Evolutionary conservation across 768 basidiomycete genomes (phyloP), one percentile per base, ranked within the genome.

Genomic region (Boletus subparvulus): DNA sequence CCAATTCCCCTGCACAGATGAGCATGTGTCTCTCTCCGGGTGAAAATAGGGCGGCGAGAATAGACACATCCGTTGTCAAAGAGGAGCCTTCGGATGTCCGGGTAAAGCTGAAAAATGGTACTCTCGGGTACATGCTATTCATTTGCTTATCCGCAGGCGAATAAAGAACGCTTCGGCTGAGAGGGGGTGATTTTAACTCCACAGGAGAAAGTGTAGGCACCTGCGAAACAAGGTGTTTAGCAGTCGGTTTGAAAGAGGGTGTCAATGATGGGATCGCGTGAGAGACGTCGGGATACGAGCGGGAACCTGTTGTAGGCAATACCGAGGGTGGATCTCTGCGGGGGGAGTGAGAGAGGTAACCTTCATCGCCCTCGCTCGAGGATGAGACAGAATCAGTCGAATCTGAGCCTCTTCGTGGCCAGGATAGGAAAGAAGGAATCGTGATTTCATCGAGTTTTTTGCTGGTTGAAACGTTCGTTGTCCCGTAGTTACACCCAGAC

Each of bases 31-130:
- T 78, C 61, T 90, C 87, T 40, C 75, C 77, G n/a, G 80, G 80
- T 19, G 85, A 86, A 69, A 92, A 93, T 9, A 91, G 72, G 36
- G 82, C 75, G 14, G 88, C 83, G 11, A 93, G 82, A 24, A 87
- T 72, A 39, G 79, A 75, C 11, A 85, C 83, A 50, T 88, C 87
- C 4, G 90, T 84, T 3, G 88, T 89, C 50, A 93, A 74, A 12
- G 87, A 89, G 24, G 88, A 87, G 2, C 87, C 87, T 69, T 92
- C 90, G 21, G 78, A 71, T 7, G 90, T 90, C 58, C 88, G 78
- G 17, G 89, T 91, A 66, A 92, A 87, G 60, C 83, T 88, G 72
- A 92, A 85, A 74, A 93, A 92, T 3, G 88, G 84, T n/a, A 86
- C 78, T n/a, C 49, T 58, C 13, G 60, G 48, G 44, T 54, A 59